These are phyloP conservation scores for Cephalotrichum gorgonifer DNA, from an alignment of 2,329 filamentous ascomycete genomes.

Conservation along the genomic window DNA sequence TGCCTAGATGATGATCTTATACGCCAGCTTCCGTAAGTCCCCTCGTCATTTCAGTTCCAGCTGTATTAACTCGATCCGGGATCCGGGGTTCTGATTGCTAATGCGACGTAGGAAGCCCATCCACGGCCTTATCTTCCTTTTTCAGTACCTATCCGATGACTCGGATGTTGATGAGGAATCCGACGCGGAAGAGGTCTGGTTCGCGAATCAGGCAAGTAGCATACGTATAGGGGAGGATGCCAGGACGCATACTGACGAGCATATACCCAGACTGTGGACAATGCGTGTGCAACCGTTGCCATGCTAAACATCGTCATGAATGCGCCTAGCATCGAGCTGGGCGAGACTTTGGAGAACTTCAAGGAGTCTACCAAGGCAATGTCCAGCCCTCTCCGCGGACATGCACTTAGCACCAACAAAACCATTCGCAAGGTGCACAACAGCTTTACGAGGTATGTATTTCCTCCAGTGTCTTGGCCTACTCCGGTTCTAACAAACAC, in stretches of 20 bases:
- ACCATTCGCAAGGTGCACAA: constrained; percentile 81
- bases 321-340: constrained; percentile 53
- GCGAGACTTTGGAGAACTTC: constrained; percentile 60
- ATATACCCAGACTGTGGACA: constrained; percentile 56
- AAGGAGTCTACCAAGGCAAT: constrained; percentile 61
- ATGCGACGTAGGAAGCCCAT: constrained; percentile 51
- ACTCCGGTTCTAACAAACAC: background rate
- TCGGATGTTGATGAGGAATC: constrained; percentile 42
- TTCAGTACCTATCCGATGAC: constrained; percentile 52
- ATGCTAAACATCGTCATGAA: constrained; percentile 94
- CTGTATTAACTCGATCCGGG: no score
- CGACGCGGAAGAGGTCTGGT: constrained; percentile 63
- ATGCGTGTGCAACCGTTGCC: constrained; percentile 87
- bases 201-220: constrained; percentile 69
- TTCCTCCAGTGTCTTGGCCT: background rate
- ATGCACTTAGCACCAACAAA: constrained; percentile 61
- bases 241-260: constrained; percentile 2
- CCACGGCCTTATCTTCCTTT: constrained; percentile 83
- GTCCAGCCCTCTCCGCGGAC: constrained; percentile 62
- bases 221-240: no score
- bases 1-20: constrained; percentile 58
- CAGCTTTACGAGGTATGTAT: constrained; percentile 51
- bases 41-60: no score
- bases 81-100: no score
- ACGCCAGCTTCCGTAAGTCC: constrained; percentile 49